Evolutionary conservation across 139 green algal genomes (phyloP).

Genomic region (Tetraselmis striata): DNA sequence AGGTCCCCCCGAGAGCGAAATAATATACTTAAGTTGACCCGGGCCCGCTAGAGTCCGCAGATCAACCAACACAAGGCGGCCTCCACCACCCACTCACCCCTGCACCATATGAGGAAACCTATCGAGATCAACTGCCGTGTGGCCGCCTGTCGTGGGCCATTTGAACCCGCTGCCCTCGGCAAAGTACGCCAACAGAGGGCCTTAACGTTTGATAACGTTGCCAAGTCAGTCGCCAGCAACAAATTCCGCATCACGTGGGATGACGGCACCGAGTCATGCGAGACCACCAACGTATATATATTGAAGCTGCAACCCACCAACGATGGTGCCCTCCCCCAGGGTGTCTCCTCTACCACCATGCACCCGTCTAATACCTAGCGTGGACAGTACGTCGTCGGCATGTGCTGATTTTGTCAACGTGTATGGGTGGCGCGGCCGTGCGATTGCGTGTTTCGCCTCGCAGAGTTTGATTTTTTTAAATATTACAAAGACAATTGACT

Average conservation of each 20-base stretch:
- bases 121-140: background rate
- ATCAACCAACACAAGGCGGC: background rate
- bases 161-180: background rate
- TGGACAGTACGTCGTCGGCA: background rate
- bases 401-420: background rate
- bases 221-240: background rate
- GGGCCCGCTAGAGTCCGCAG: background rate
- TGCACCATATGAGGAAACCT: background rate
- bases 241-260: background rate
- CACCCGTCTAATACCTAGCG: background rate
- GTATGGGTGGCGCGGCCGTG: background rate
- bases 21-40: background rate
- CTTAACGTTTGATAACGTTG: background rate
- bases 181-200: background rate
- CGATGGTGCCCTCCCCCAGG: background rate
- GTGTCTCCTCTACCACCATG: background rate
- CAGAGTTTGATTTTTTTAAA: background rate
- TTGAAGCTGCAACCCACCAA: background rate
- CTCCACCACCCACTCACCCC: background rate
- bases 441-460: background rate
- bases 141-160: background rate
- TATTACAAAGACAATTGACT: background rate
- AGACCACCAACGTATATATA: background rate
- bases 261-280: background rate
- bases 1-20: background rate